Evolutionary conservation across 192 early-diverging fungal species (phyloP).

Genomic region (Backusella tuberculispora): DNA sequence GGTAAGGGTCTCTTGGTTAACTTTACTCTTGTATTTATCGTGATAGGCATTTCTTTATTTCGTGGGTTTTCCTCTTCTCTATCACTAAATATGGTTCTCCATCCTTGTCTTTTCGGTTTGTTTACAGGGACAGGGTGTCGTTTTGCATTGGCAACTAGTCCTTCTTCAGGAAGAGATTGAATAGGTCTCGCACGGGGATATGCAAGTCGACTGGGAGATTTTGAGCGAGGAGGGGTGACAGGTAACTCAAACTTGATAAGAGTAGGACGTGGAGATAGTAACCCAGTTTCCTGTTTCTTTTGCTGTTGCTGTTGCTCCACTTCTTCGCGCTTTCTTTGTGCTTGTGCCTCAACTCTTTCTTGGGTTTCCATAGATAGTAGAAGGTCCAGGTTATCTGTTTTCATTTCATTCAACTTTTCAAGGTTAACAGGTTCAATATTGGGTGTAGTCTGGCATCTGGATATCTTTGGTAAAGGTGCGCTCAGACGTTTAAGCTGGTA

Average conservation of each 20-base stretch:
- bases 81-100: constrained; percentile 29
- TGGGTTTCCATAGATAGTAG: constrained; percentile 37
- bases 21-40: constrained; percentile 25
- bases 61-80: constrained; percentile 24
- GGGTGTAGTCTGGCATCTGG: neutral
- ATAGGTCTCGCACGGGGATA: constrained; percentile 30
- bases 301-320: constrained; percentile 20
- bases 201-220: constrained; percentile 25
- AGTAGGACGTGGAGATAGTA: constrained; percentile 27
- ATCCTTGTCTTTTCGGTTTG: constrained; percentile 19
- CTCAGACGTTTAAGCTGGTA: neutral
- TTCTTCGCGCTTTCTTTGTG: constrained; percentile 24
- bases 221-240: constrained; percentile 34
- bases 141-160: neutral
- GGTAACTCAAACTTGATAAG: constrained; percentile 38
- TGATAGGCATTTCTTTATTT: constrained; percentile 17
- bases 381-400: constrained; percentile 26
- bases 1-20: constrained; percentile 34
- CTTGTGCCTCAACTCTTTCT: constrained; percentile 25
- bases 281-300: constrained; percentile 10
- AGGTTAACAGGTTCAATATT: neutral
- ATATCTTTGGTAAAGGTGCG: neutral
- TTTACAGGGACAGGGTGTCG: constrained; percentile 1
- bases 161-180: constrained; percentile 26
- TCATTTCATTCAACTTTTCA: neutral